These are phyloP conservation scores for Arctostaphylos glauca DNA, from an alignment of 148 eudicot genomes.

Conservation along the genomic window DNA sequence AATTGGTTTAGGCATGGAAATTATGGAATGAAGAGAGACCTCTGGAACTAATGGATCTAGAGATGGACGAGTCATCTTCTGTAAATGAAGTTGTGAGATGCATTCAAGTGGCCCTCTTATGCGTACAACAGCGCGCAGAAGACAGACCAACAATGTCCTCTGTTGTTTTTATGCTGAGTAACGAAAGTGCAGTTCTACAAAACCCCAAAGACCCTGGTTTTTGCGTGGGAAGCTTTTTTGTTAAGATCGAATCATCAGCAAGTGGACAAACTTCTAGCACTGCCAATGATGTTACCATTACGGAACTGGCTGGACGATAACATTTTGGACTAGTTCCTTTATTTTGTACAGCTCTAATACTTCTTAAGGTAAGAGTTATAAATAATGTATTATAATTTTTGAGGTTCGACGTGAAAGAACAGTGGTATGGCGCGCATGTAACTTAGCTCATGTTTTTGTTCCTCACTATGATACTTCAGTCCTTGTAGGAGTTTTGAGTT, in stretches of 20 bases:
- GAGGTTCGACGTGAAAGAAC: not conserved
- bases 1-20: constrained; percentile 31
- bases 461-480: not conserved
- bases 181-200: constrained; percentile 9
- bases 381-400: not conserved
- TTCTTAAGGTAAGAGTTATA: not conserved
- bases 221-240: constrained; percentile 19
- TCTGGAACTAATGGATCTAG: constrained; percentile 7
- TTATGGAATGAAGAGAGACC: constrained; percentile 26
- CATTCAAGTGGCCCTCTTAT: constrained; percentile 28
- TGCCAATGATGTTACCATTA: constrained; percentile 23
- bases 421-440: not conserved
- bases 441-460: not conserved
- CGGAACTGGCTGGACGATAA: constrained; percentile 22
- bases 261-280: constrained; percentile 14
- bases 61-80: not conserved
- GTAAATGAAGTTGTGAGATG: constrained; percentile 17
- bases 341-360: constrained; percentile 6
- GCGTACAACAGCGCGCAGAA: constrained; percentile 19
- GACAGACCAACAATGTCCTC: constrained; percentile 26
- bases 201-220: constrained; percentile 20
- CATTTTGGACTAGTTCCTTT: not conserved
- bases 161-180: constrained; percentile 23
- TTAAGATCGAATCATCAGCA: constrained; percentile 19
- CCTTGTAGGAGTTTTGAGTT: not conserved